These are phyloP conservation scores for Fennellomyces sp. DNA, from an alignment of 371 early-diverging fungal genomes.

Conservation along the genomic window DNA sequence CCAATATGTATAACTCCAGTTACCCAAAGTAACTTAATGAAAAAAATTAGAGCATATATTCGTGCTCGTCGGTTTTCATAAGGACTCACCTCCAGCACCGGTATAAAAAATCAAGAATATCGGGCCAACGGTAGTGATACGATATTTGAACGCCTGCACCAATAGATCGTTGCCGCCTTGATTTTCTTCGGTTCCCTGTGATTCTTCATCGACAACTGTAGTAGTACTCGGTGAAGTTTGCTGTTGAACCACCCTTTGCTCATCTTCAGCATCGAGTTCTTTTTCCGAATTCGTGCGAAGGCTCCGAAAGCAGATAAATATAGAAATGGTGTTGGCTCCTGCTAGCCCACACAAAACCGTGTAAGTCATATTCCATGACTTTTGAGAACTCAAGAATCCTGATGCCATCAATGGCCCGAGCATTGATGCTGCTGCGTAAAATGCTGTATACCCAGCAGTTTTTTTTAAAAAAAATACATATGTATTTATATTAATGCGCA, in stretches of 20 bases:
- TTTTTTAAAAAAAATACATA: too few species aligned
- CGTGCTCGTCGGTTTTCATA: too few species aligned
- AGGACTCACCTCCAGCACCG: too few species aligned
- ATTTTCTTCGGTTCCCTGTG: not conserved
- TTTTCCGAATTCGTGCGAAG: conserved; percentile 15
- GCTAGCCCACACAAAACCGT: conserved; percentile 19
- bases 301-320: conserved; percentile 7
- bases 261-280: conserved; percentile 13
- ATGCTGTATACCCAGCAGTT: conserved; percentile 11
- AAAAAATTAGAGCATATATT: too few species aligned
- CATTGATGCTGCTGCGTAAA: conserved; percentile 23
- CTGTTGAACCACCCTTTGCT: not conserved
- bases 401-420: conserved; percentile 29
- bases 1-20: conserved; percentile 30
- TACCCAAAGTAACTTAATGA: conserved; percentile 33
- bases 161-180: conserved; percentile 4
- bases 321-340: conserved; percentile 9
- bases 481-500: too few species aligned
- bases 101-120: conserved; percentile 26
- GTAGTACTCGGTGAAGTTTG: too few species aligned
- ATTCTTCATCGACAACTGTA: not conserved
- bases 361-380: conserved; percentile 25
- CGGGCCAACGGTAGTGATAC: conserved; percentile 18
- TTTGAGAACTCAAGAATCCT: conserved; percentile 4
- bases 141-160: conserved; percentile 7